phyloP scores from a whole-genome alignment of 208 protist genomes.

The Acanthamoeba healyi region DNA sequence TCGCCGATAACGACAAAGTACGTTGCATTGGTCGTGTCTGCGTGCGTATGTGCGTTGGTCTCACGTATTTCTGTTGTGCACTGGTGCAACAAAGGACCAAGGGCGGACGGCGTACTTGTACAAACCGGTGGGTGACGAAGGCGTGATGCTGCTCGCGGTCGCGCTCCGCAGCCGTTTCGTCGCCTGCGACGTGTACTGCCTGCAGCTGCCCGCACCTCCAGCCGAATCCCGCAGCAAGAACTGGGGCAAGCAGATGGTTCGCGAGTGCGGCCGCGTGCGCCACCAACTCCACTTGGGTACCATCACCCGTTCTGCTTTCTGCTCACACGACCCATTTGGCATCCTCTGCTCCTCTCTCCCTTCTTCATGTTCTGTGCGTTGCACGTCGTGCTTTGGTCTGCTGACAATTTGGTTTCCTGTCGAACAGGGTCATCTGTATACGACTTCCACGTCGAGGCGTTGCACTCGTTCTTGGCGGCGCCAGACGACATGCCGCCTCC shows the following conservation, averaged over 20 bases:
- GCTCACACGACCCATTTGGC: too few relatives aligned
- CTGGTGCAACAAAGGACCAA: background rate
- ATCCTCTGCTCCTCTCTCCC: too few relatives aligned
- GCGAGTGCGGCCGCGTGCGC: conserved; percentile 30
- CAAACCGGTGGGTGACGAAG: conserved; percentile 47
- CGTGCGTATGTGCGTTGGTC: too few relatives aligned
- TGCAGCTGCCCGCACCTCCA: conserved; percentile 23
- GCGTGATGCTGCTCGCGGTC: conserved; percentile 16
- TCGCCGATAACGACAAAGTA: background rate
- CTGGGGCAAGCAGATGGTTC: conserved; percentile 48
- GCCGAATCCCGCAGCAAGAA: conserved; percentile 42
- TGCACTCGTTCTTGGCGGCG: conserved; percentile 37
- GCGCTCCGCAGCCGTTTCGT: background rate
- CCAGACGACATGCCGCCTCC: background rate
- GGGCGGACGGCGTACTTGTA: conserved; percentile 36
- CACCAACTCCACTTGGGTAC: conserved; percentile 27
- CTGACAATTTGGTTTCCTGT: background rate
- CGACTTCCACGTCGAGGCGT: conserved; percentile 48
- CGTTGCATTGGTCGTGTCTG: background rate
- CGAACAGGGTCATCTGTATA: conserved; percentile 21
- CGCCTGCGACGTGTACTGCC: conserved; percentile 13
- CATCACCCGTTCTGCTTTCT: background rate
- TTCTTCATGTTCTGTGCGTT: too few relatives aligned
- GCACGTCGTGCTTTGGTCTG: background rate
- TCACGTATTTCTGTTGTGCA: background rate